Evolutionary conservation across 768 basidiomycete genomes (phyloP), one percentile per base, ranked within the genome.

Genomic region (Tricholoma saponaceum): DNA sequence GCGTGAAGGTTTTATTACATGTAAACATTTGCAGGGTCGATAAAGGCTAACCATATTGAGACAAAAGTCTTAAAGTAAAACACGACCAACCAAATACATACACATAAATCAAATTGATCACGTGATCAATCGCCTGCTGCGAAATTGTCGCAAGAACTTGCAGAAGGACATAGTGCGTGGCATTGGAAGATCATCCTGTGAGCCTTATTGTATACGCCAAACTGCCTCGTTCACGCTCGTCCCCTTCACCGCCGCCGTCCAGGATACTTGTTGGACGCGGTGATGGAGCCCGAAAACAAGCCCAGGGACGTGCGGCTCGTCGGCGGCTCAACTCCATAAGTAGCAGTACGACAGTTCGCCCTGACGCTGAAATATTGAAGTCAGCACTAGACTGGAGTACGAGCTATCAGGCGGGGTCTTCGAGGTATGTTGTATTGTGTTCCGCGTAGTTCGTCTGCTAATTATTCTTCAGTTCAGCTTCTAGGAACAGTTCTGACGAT

Each of bases 401-500:
- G 12, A 92, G 90, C 62, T 93, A 93, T 72, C 87, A 91, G 58
- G 91, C 86, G 26, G 91, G 91, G 46, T 90, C 90, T 32, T 92
- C 90, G 9, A 84, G 87, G 89, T 88, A 64, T 60, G 81, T 64
- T 39, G 14, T 35, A 14, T 33, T 18, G 54, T 51, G 2, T 28
- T 39, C 28, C 37, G 20, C 49, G 52, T 51, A 25, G 37, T 37
- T 44, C n/a, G 16, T 32, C 30, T 51, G 58, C 54, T 52, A 35
- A 41, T 25, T 2, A 49, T 35, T 33, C 6, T 23, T 33, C 56
- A 83, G 85, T 60, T 79, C 86, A 20, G 80, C 77, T 46, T 82
- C 81, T 12, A 72, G 75, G 46, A 71, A 69, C 43, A 81, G 78
- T 64, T 79, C 83, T 6, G 79, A 82, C 23, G 83, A 82, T 47